Evolutionary conservation across 805 yeast genomes (phyloP).

Genomic region (Starmerella scarabaei): DNA sequence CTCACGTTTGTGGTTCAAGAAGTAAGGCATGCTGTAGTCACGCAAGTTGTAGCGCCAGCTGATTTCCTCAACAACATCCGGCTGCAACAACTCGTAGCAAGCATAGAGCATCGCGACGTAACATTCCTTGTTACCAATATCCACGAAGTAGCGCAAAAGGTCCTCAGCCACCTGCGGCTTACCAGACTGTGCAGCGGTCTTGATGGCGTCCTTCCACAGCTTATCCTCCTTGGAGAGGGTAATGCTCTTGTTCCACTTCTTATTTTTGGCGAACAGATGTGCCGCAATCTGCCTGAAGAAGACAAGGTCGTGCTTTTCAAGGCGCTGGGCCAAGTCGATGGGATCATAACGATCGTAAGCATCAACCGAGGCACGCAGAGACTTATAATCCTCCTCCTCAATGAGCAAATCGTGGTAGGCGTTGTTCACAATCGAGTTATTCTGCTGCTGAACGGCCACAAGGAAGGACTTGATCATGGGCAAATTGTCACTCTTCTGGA

Average conservation of each 20-base stretch:
- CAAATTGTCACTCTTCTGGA: slow-evolving; percentile 87
- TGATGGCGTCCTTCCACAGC: slow-evolving; percentile 88
- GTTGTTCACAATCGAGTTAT: slow-evolving; percentile 78
- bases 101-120: slow-evolving; percentile 79
- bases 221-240: slow-evolving; percentile 81
- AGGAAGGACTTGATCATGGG: slow-evolving; percentile 94
- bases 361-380: slow-evolving; percentile 76
- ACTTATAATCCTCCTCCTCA: slow-evolving; percentile 92
- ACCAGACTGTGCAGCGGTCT: slow-evolving; percentile 74
- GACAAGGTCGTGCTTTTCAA: slow-evolving; percentile 79
- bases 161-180: slow-evolving; percentile 78
- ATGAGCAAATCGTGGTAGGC: slow-evolving; percentile 92
- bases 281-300: slow-evolving; percentile 97
- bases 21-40: slow-evolving; percentile 85
- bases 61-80: slow-evolving; percentile 76
- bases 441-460: slow-evolving; percentile 79
- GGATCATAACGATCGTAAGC: slow-evolving; percentile 85
- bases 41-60: slow-evolving; percentile 79
- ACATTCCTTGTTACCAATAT: slow-evolving; percentile 92
- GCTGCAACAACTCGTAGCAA: slow-evolving; percentile 65
- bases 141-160: slow-evolving; percentile 79
- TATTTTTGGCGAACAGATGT: slow-evolving; percentile 80
- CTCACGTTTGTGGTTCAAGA: slow-evolving; percentile 71
- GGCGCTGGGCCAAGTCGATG: slow-evolving; percentile 78
- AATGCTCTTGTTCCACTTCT: slow-evolving; percentile 84